Conservation (phyloP, 441 rosid genomes). For the Capsella rubella region DNA sequence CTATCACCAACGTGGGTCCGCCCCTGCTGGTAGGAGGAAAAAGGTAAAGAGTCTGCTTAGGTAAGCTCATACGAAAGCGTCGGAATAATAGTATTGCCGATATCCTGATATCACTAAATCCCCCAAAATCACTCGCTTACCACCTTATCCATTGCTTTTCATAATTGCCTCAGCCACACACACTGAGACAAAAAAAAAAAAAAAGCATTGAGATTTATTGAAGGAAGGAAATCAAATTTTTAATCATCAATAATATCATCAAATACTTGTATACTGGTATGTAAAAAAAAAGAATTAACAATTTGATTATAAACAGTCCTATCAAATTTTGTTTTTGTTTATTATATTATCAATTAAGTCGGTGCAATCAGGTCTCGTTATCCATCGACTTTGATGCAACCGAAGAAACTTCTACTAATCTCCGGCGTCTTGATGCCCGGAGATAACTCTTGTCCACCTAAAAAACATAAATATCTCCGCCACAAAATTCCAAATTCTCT, state of each 20-base stretch:
- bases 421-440: constrained; percentile 20
- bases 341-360: background rate
- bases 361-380: constrained; percentile 16
- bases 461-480: constrained; percentile 28
- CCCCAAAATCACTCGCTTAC: constrained; percentile 14
- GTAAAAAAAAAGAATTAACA: too few species aligned
- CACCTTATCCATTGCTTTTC: background rate
- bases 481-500: constrained; percentile 11
- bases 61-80: constrained; percentile 19
- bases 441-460: constrained; percentile 24
- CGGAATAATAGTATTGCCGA: background rate
- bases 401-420: constrained; percentile 33
- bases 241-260: too few species aligned
- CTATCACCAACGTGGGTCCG: too few species aligned
- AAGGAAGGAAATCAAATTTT: too few species aligned
- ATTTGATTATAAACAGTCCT: too few species aligned
- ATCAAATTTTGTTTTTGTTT: too few species aligned
- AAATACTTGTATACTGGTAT: too few species aligned
- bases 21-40: too few species aligned
- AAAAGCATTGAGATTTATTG: too few species aligned
- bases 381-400: constrained; percentile 68
- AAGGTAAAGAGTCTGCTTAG: background rate
- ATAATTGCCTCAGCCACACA: too few species aligned
- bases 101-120: constrained; percentile 13
- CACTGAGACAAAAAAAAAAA: too few species aligned